Evolutionary conservation across 2,329 filamentous ascomycete species (phyloP), one percentile per base, ranked within the genome.

Genomic region (Pseudopithomyces chartarum): DNA sequence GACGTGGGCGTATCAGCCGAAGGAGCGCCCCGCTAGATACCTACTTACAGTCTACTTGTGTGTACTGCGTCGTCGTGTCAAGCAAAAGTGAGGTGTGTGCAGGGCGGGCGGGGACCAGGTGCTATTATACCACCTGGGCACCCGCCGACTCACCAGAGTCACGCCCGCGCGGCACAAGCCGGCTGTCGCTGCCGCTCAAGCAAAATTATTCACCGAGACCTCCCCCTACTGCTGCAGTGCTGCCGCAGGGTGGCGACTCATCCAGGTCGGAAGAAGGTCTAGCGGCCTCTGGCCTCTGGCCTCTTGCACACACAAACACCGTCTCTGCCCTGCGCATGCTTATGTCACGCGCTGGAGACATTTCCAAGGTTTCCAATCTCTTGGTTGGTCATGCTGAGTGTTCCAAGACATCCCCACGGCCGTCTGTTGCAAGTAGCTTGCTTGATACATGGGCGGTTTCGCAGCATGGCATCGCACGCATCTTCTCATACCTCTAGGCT

Each of bases 1-100:
- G 52, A 13, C 23, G 17, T 32, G 43, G 17, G 71, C 72, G 70
- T 71, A 65, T 73, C 66, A 70, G 68, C 65, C 66, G 69, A 66
- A 72, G 44, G 60, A 62, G 58, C 64, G 62, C 62, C 54, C 55
- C 47, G 34, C 47, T 32, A 54, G 56, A 22, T n/a, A n/a, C n/a
- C 49, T 47, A 69, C 66, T 36, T 64, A 70, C 66, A 29, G 26
- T n/a, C n/a, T n/a, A n/a, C n/a, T n/a, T n/a, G n/a, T n/a, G n/a
- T n/a, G n/a, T n/a, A n/a, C n/a, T n/a, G n/a, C n/a, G n/a, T n/a
- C n/a, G n/a, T n/a, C n/a, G n/a, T n/a, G n/a, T n/a, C n/a, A n/a
- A n/a, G n/a, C n/a, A n/a, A n/a, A n/a, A n/a, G n/a, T n/a, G n/a
- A n/a, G n/a, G n/a, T n/a, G n/a, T n/a, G n/a, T n/a, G n/a, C n/a